A percentile compares a stretch with the other conserved stretches of the same genome.
phyloP scores from a whole-genome alignment of 768 basidiomycete genomes.

The Peribolospora kevripleyi region DNA sequence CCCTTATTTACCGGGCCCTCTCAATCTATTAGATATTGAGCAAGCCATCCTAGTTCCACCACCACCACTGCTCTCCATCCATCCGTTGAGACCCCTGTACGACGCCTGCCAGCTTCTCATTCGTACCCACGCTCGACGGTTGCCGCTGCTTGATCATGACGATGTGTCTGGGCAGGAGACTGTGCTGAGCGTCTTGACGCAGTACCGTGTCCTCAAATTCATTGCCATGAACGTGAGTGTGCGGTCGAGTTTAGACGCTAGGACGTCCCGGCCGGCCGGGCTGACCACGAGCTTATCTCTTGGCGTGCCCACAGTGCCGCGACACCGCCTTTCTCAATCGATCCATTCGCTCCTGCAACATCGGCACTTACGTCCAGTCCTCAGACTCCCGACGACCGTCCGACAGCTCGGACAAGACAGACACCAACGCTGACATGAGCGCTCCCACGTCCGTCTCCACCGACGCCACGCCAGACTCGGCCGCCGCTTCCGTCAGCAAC shows the following conservation, averaged over 20 bases:
- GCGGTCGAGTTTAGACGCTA: no score
- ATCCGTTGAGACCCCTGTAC: conserved; percentile 64
- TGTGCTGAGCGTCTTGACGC: conserved; percentile 83
- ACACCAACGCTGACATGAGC: not conserved
- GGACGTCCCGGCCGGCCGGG: not conserved
- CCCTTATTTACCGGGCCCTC: no score
- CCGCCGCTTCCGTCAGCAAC: not conserved
- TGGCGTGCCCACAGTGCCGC: conserved; percentile 34
- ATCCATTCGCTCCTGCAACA: conserved; percentile 59
- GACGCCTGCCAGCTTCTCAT: conserved; percentile 77
- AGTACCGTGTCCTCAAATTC: conserved; percentile 93
- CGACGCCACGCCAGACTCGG: not conserved
- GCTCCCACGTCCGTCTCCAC: not conserved
- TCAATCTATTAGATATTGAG: conserved; percentile 50
- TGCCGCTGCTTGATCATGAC: conserved; percentile 82
- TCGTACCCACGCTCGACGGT: conserved; percentile 76
- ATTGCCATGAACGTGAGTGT: conserved; percentile 74
- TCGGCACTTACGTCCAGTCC: conserved; percentile 60
- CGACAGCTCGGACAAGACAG: no score
- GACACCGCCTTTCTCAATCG: conserved; percentile 61
- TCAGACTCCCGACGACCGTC: conserved; percentile 2
- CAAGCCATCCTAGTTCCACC: conserved; percentile 70
- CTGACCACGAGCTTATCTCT: not conserved
- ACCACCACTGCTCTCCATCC: conserved; percentile 68
- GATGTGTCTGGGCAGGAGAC: conserved; percentile 85